Conservation (phyloP, 1,139 yeast species). For the Yamadazyma membranifaciens region DNA sequence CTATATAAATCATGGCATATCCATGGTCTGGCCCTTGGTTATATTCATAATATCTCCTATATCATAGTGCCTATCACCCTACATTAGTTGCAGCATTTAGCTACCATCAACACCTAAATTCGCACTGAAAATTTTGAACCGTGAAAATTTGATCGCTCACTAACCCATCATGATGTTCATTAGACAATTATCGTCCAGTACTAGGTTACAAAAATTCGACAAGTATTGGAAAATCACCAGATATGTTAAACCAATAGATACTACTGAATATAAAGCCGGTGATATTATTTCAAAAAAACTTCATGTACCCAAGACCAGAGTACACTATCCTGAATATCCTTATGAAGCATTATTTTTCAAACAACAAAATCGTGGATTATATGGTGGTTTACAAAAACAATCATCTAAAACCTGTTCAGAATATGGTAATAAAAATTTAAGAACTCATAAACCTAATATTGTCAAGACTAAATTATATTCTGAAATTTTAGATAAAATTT, state of each 20-base stretch:
- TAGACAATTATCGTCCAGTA: conserved; percentile 7
- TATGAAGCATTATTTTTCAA: conserved; percentile 77
- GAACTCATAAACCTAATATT: conserved; percentile 83
- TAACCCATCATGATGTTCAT: conserved; percentile 5
- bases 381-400: conserved; percentile 82
- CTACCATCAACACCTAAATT: not conserved
- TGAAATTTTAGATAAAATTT: conserved; percentile 59
- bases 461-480: conserved; percentile 79
- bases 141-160: not conserved
- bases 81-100: too few species aligned
- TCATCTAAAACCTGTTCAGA: conserved; percentile 81
- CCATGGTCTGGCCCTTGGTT: too few species aligned
- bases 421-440: conserved; percentile 65
- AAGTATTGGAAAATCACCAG: conserved; percentile 41
- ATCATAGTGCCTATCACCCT: too few species aligned
- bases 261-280: conserved; percentile 36
- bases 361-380: conserved; percentile 83
- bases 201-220: conserved; percentile 12
- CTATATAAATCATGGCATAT: too few species aligned
- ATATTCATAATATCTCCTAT: too few species aligned
- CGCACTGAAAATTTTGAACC: conserved; percentile 2
- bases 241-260: conserved; percentile 38
- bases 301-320: conserved; percentile 46
- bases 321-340: conserved; percentile 72
- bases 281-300: conserved; percentile 24